A percentile compares a stretch with the other conserved stretches of the same genome.
Evolutionary conservation across 306 rosid species (phyloP).

Genomic region (Quercus bicolor): DNA sequence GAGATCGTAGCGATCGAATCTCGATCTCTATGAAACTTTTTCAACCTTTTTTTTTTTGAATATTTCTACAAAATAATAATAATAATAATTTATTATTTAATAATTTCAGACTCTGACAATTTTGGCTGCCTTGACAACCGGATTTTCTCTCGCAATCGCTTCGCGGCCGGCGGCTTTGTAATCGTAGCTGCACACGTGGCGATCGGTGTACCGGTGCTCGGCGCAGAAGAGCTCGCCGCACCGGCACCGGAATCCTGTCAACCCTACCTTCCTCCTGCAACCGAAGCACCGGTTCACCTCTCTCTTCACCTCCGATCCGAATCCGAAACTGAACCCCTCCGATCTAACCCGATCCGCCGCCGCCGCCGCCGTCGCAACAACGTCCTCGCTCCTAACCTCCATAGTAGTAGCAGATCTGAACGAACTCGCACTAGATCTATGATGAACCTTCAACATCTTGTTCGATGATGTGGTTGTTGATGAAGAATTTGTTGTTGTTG

Average conservation of each 20-base stretch:
- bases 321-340: slow-evolving; percentile 21
- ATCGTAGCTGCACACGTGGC: slow-evolving; percentile 90
- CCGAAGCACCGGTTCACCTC: slow-evolving; percentile 83
- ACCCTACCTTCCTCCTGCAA: slow-evolving; percentile 69
- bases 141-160: slow-evolving; percentile 90
- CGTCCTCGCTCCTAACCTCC: too few relatives aligned
- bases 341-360: slow-evolving; percentile 22
- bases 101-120: slow-evolving; percentile 63
- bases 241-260: slow-evolving; percentile 90
- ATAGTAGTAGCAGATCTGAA: too few relatives aligned
- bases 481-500: neutral
- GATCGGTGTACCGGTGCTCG: slow-evolving; percentile 90
- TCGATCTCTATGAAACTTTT: slow-evolving; percentile 17
- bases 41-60: neutral
- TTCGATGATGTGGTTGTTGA: slow-evolving; percentile 21
- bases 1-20: slow-evolving; percentile 35
- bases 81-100: too few relatives aligned
- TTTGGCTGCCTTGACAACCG: slow-evolving; percentile 81
- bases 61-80: slow-evolving; percentile 23
- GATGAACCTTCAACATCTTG: slow-evolving; percentile 7
- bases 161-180: slow-evolving; percentile 87
- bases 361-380: too few relatives aligned
- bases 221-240: slow-evolving; percentile 90
- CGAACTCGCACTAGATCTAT: slow-evolving; percentile 17
- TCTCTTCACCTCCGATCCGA: slow-evolving; percentile 31